Percentiles rank a stretch among this genome's conserved stretches.
These are phyloP conservation scores for Plasmopara viticola DNA, from an alignment of 352 stramenopile genomes.

Conservation along the genomic window DNA sequence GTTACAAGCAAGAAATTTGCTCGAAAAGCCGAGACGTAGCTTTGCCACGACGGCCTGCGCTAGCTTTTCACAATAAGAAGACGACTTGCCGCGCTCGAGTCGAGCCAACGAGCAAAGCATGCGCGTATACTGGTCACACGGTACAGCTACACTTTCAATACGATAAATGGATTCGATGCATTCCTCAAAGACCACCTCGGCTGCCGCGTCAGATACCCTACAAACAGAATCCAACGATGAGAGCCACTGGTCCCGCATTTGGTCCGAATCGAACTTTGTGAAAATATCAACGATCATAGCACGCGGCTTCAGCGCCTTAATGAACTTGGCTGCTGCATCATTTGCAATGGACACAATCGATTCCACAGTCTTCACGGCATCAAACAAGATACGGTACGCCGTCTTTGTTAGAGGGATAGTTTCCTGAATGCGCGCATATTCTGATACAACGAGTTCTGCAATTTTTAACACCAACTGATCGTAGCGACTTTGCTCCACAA, in stretches of 20 bases:
- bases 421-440: conserved; percentile 43
- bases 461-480: conserved; percentile 73
- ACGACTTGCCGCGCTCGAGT: conserved; percentile 38
- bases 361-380: conserved; percentile 78
- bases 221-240: conserved; percentile 75
- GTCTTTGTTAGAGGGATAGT: conserved; percentile 31
- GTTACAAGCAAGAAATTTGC: conserved; percentile 73
- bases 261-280: conserved; percentile 55
- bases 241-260: conserved; percentile 81
- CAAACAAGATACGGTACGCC: conserved; percentile 70
- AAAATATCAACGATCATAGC: conserved; percentile 53
- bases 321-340: conserved; percentile 60
- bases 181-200: conserved; percentile 57
- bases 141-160: conserved; percentile 55
- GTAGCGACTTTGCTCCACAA: conserved; percentile 54
- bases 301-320: conserved; percentile 38
- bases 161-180: conserved; percentile 51
- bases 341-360: conserved; percentile 68
- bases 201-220: conserved; percentile 32
- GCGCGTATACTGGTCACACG: conserved; percentile 66
- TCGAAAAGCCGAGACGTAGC: conserved; percentile 61
- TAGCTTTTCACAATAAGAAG: conserved; percentile 44
- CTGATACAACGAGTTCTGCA: conserved; percentile 67
- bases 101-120: conserved; percentile 68
- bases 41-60: conserved; percentile 51